Evolutionary conservation across 129 eudicot species (phyloP).

Genomic region (Solidago caesia): DNA sequence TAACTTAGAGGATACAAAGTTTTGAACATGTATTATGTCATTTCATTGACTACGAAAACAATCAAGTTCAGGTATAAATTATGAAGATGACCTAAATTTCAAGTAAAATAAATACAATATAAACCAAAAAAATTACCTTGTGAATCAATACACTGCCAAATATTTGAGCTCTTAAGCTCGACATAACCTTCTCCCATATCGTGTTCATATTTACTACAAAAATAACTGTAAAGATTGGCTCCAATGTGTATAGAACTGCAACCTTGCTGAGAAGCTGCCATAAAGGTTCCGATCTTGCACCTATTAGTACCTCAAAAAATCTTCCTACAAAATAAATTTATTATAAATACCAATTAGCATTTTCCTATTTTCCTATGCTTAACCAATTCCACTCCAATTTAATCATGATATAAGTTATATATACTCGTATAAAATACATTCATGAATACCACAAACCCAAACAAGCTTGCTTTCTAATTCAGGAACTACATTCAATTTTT

Average conservation of each 20-base stretch:
- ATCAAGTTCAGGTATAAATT: not conserved
- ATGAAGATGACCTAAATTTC: not conserved
- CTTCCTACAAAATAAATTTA: conserved; percentile 57
- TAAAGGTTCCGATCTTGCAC: conserved; percentile 74
- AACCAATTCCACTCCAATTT: too few species aligned
- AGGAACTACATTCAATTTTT: conserved; percentile 1
- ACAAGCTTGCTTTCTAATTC: not conserved
- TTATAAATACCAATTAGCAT: not conserved
- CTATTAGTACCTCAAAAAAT: conserved; percentile 85
- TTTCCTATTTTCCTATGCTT: not conserved
- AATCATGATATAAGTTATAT: not conserved
- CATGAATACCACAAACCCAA: not conserved
- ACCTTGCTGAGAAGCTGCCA: conserved; percentile 71
- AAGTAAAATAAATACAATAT: not conserved
- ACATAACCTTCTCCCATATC: conserved; percentile 98
- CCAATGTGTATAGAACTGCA: conserved; percentile 67
- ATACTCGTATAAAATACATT: not conserved
- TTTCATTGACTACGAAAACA: not conserved
- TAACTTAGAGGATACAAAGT: too few species aligned
- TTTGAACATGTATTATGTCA: not conserved
- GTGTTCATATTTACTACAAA: conserved; percentile 83
- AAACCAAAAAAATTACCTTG: conserved; percentile 47
- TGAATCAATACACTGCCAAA: conserved; percentile 81
- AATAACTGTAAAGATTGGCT: conserved; percentile 80
- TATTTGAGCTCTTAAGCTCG: conserved; percentile 90